A percentile compares a stretch with the other conserved stretches of the same genome.
These are phyloP conservation scores for Mycena sanguinolenta DNA, from an alignment of 768 basidiomycete genomes.

Conservation along the genomic window DNA sequence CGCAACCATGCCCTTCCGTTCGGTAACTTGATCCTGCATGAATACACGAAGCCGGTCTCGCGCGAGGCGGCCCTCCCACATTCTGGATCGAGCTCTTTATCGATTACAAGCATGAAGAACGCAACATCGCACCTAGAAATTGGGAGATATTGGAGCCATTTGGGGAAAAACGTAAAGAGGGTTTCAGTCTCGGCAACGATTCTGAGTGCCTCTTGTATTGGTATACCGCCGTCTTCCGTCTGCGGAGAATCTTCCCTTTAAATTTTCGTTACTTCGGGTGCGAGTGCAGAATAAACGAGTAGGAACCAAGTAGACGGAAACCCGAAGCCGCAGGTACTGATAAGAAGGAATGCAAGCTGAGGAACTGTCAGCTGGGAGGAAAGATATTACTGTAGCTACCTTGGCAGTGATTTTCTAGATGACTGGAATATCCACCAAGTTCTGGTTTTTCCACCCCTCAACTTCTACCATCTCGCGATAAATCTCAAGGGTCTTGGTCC, in stretches of 20 bases:
- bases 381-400: slow-evolving; percentile 43
- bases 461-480: slow-evolving; percentile 55
- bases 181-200: slow-evolving; percentile 51
- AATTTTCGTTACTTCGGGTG: not conserved
- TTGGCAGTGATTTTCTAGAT: slow-evolving; percentile 54
- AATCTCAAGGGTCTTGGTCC: slow-evolving; percentile 51
- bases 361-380: not conserved
- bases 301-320: slow-evolving; percentile 56
- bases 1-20: slow-evolving; percentile 49
- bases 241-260: slow-evolving; percentile 49
- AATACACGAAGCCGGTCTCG: slow-evolving; percentile 49
- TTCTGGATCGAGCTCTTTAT: slow-evolving; percentile 35
- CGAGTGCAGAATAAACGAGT: not conserved
- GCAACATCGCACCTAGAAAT: slow-evolving; percentile 45
- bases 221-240: slow-evolving; percentile 52
- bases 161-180: slow-evolving; percentile 49
- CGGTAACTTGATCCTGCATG: slow-evolving; percentile 53
- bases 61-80: slow-evolving; percentile 45
- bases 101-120: not conserved
- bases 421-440: slow-evolving; percentile 45
- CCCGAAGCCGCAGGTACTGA: slow-evolving; percentile 63
- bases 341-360: slow-evolving; percentile 58
- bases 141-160: slow-evolving; percentile 54
- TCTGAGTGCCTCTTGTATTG: slow-evolving; percentile 53
- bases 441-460: slow-evolving; percentile 51